These are phyloP conservation scores for Trichoderma koningiopsis DNA, from an alignment of 2,329 filamentous ascomycete species.

Conservation along the genomic window DNA sequence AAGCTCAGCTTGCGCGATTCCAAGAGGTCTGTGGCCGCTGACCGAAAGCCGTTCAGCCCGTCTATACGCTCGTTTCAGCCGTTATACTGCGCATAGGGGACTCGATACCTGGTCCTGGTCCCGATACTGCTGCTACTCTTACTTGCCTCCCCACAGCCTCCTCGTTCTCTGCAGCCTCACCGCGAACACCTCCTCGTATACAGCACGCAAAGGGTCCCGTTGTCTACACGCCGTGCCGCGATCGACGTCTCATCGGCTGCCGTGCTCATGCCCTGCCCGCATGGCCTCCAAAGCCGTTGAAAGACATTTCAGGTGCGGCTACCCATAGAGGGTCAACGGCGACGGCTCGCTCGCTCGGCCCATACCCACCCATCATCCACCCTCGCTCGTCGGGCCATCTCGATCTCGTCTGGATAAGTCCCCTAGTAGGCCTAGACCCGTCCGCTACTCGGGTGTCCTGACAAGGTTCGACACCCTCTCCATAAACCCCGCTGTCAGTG, in stretches of 20 bases:
- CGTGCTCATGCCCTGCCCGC: neutral
- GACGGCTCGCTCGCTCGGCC: constrained; percentile 12
- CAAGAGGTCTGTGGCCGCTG: neutral
- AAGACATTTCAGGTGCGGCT: constrained; percentile 6
- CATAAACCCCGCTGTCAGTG: constrained; percentile 22
- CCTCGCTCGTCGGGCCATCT: constrained; percentile 22
- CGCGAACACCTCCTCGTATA: neutral
- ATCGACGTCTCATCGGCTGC: neutral
- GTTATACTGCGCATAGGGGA: neutral
- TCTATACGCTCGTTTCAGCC: neutral
- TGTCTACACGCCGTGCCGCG: neutral
- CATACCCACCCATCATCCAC: constrained; percentile 21
- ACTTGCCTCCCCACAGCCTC: neutral
- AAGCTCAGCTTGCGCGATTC: neutral
- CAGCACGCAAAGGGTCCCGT: neutral
- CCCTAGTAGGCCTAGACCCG: constrained; percentile 19
- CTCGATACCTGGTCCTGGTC: neutral
- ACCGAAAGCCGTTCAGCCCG: neutral
- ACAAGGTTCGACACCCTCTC: constrained; percentile 10
- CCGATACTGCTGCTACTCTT: neutral
- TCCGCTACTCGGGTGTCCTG: constrained; percentile 1
- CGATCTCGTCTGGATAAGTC: constrained; percentile 19
- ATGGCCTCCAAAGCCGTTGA: constrained; percentile 11
- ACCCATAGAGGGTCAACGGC: constrained; percentile 20
- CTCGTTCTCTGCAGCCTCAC: neutral